A percentile compares a stretch with the other conserved stretches of the same genome.
Conservation (phyloP, 2,329 filamentous ascomycete genomes). For the Calonectria leucothoes region DNA sequence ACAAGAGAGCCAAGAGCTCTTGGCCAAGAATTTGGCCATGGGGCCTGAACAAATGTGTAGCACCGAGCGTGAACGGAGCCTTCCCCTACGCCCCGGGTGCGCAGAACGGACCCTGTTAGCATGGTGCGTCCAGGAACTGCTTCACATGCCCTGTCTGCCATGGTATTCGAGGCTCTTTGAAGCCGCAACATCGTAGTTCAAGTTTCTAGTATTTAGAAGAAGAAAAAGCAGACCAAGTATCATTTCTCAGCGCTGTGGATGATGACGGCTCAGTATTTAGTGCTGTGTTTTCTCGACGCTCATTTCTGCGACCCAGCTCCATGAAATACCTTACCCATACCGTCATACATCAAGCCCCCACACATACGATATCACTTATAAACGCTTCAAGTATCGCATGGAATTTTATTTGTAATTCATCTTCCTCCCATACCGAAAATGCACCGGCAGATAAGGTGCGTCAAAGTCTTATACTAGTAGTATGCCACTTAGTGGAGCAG, state of each 20-base stretch:
- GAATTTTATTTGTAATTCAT: neutral
- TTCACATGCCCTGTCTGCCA: neutral
- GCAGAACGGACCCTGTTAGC: neutral
- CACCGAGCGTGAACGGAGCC: too few relatives aligned
- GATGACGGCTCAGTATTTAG: neutral
- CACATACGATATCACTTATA: neutral
- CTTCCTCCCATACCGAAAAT: neutral
- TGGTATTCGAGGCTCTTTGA: neutral
- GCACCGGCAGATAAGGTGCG: neutral
- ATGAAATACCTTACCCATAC: neutral
- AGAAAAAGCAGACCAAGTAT: neutral
- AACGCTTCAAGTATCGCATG: neutral
- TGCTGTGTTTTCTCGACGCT: neutral
- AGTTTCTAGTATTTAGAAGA: neutral
- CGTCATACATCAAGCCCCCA: too few relatives aligned
- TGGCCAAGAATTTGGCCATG: neutral
- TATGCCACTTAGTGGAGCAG: neutral
- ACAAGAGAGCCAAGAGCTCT: neutral
- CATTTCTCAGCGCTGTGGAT: neutral
- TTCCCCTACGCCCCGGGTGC: too few relatives aligned
- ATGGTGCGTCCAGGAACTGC: neutral
- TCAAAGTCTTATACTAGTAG: neutral
- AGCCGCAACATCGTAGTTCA: neutral
- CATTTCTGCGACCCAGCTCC: neutral
- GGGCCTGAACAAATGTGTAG: neutral